Evolutionary conservation across 2,329 filamentous ascomycete species (phyloP).

Genomic region (Trichoderma endophyticum): DNA sequence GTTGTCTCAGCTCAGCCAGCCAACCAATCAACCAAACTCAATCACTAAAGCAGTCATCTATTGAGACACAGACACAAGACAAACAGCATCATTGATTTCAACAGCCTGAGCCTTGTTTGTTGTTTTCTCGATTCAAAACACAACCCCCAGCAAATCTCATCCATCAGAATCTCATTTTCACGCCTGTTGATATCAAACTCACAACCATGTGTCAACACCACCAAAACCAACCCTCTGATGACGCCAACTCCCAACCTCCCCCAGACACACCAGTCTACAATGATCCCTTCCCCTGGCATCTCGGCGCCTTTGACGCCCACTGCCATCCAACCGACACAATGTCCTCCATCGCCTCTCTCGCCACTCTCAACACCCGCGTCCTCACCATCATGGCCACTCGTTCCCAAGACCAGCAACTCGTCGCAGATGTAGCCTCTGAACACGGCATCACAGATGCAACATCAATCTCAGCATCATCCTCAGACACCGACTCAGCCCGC

Average conservation of each 20-base stretch:
- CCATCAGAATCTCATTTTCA: background rate
- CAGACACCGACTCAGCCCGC: background rate
- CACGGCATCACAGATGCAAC: slow-evolving; percentile 42
- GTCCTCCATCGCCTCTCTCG: slow-evolving; percentile 55
- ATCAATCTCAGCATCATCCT: background rate
- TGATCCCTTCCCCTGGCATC: slow-evolving; percentile 62
- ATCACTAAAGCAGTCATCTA: background rate
- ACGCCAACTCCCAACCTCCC: background rate
- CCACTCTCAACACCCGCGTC: slow-evolving; percentile 61
- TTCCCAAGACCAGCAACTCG: slow-evolving; percentile 70
- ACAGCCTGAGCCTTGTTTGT: background rate
- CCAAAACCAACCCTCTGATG: background rate
- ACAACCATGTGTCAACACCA: slow-evolving; percentile 14
- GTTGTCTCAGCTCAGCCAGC: background rate
- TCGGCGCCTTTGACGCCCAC: slow-evolving; percentile 73
- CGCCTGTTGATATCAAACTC: background rate
- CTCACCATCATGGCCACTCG: slow-evolving; percentile 77
- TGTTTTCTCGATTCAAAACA: background rate
- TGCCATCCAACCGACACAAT: slow-evolving; percentile 82
- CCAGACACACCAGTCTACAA: background rate
- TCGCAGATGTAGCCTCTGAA: slow-evolving; percentile 58
- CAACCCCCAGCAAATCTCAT: background rate
- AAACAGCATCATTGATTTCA: background rate
- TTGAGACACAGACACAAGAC: background rate
- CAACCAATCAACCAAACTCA: background rate